Evolutionary conservation across 805 yeast species (phyloP), one percentile per base, ranked within the genome.

Genomic region (Priceomyces melissophilus): DNA sequence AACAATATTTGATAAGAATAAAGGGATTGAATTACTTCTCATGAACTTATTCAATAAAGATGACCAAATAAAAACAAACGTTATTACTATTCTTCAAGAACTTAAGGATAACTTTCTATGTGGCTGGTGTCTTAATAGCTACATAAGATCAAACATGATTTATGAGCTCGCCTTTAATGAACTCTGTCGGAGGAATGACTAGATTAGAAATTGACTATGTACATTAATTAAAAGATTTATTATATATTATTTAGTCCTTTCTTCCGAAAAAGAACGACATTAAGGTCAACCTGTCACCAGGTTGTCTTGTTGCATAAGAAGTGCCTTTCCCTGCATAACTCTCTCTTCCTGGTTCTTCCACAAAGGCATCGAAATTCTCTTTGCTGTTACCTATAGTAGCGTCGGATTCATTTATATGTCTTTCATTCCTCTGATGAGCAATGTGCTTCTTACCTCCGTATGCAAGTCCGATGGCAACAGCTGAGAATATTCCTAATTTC

Each of bases 261-360:
- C 46, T 52, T 15, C 53, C 37, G 34, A 53, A 55, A 35, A 63
- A 56, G 11, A 61, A 38, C 23, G 54, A 42, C 41, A 50, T 60
- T 53, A 69, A 53, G 12, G 67, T 57, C 32, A 69, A 58, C 35
- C 69, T 53, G 52, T 81, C 89, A 45, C 86, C 87, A 11, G 72
- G 62, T 41, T 66, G 75, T 52, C 86, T 69, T n/a, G 79, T 66
- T 30, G 65, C 58, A 41, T 81, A 81, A 36, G 86, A 75, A 40
- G 66, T 65, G 1, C 87, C 87, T 1, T 83, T 71, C 4, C 89
- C 91, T 49, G 82, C 86, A 53, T 73, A 85, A 1, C 86, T 86
- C 1, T 84, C 85, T 47, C 72, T 71, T 10, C 68, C 9, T 35
- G 59, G 60, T 1, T 76, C 42, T 3, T 44, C 46, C 20, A 46